phyloP scores from a whole-genome alignment of 2,329 filamentous ascomycete genomes.

The Cercospora citrullina region DNA sequence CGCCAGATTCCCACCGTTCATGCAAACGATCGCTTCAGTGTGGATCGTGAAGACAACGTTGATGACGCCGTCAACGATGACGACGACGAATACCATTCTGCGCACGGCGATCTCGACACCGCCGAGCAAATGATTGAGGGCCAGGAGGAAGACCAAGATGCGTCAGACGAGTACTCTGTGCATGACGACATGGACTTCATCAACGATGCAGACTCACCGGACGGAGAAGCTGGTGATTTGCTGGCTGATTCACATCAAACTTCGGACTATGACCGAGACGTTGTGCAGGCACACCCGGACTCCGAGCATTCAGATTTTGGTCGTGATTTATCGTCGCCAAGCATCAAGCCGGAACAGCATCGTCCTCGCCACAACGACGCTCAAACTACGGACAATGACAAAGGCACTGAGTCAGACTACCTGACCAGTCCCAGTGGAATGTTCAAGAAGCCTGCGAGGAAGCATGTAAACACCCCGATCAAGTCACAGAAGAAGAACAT shows the following conservation, averaged over 20 bases:
- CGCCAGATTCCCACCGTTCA: conserved; percentile 10
- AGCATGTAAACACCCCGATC: conserved; percentile 5
- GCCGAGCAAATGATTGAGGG: background rate
- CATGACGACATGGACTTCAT: conserved; percentile 16
- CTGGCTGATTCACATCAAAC: background rate
- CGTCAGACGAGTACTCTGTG: conserved; percentile 16
- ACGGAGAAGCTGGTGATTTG: background rate
- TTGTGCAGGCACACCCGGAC: background rate
- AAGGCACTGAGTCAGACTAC: conserved; percentile 7
- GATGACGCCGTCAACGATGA: conserved; percentile 21
- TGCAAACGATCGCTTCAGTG: conserved; percentile 31
- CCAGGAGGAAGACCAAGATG: conserved; percentile 16
- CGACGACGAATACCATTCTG: conserved; percentile 25
- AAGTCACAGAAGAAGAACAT: background rate
- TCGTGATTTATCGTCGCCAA: background rate
- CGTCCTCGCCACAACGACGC: background rate
- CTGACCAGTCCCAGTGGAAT: conserved; percentile 1
- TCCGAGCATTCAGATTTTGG: conserved; percentile 3
- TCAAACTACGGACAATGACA: background rate
- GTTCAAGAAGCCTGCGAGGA: conserved; percentile 1
- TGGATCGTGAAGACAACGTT: conserved; percentile 24
- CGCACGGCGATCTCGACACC: conserved; percentile 12
- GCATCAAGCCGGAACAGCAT: background rate
- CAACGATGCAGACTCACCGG: background rate
- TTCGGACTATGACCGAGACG: background rate